These are phyloP conservation scores for Coniochaeta hoffmannii DNA, from an alignment of 2,329 filamentous ascomycete genomes.

Conservation along the genomic window DNA sequence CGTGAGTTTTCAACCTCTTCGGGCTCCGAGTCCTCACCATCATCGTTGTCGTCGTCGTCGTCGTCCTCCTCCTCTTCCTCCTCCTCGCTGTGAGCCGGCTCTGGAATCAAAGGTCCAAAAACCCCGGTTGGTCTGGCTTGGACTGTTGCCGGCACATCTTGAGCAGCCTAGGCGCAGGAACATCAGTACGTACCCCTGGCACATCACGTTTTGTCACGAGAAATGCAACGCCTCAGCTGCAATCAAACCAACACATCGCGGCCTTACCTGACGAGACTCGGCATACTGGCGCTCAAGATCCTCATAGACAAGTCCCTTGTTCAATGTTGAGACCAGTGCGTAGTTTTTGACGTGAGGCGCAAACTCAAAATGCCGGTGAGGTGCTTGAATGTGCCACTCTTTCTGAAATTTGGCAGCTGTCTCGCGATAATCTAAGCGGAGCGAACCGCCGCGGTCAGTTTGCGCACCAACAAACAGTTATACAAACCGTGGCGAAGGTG, in stretches of 20 bases:
- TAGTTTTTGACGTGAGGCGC: constrained; percentile 58
- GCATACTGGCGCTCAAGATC: constrained; percentile 47
- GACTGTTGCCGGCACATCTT: constrained; percentile 37
- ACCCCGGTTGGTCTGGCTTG: constrained; percentile 43
- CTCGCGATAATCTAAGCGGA: constrained; percentile 54
- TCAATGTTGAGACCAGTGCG: constrained; percentile 55
- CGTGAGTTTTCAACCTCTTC: constrained; percentile 37
- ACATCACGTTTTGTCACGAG: not conserved
- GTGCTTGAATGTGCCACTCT: constrained; percentile 58
- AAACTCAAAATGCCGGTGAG: constrained; percentile 56
- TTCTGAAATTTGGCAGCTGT: constrained; percentile 61
- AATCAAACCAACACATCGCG: not conserved
- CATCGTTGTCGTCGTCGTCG: constrained; percentile 28
- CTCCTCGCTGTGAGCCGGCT: constrained; percentile 30
- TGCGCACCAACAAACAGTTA: constrained; percentile 13
- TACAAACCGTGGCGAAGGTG: not conserved
- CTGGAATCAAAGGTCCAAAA: constrained; percentile 47
- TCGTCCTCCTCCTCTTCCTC: constrained; percentile 18
- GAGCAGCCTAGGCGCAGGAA: constrained; percentile 38
- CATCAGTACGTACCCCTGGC: constrained; percentile 30
- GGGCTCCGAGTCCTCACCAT: constrained; percentile 23
- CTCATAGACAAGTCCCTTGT: constrained; percentile 56
- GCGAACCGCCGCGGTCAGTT: constrained; percentile 22
- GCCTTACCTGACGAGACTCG: constrained; percentile 33
- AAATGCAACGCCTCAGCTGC: not conserved